These are phyloP conservation scores for Ophiostoma sp. DNA, from an alignment of 2,329 filamentous ascomycete species.

Conservation along the genomic window DNA sequence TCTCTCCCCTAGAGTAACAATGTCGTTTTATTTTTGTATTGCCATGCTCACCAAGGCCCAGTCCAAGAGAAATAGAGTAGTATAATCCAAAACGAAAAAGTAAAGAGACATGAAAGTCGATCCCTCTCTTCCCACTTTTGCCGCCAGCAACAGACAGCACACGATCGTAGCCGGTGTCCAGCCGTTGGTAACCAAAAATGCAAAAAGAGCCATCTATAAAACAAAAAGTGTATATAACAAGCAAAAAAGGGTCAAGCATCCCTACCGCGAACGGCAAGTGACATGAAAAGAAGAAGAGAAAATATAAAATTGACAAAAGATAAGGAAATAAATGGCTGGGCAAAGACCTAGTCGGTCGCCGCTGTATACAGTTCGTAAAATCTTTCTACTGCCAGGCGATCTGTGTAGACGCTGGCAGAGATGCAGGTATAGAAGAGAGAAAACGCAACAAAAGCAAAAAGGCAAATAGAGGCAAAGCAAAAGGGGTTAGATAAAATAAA, in stretches of 20 bases:
- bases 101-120: background rate
- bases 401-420: background rate
- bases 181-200: slow-evolving; percentile 15
- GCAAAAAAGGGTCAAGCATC: slow-evolving; percentile 14
- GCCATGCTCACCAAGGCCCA: slow-evolving; percentile 21
- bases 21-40: slow-evolving; percentile 16
- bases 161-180: background rate
- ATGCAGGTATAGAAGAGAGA: slow-evolving; percentile 14
- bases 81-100: slow-evolving; percentile 22
- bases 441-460: slow-evolving; percentile 13
- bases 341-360: slow-evolving; percentile 11
- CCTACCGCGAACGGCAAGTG: slow-evolving; percentile 23
- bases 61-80: slow-evolving; percentile 22
- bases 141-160: slow-evolving; percentile 16
- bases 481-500: slow-evolving; percentile 18
- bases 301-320: slow-evolving; percentile 9
- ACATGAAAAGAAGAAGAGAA: slow-evolving; percentile 23
- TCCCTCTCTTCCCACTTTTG: slow-evolving; percentile 10
- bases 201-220: slow-evolving; percentile 25
- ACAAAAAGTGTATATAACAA: slow-evolving; percentile 18
- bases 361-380: slow-evolving; percentile 25
- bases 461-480: slow-evolving; percentile 21
- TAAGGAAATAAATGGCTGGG: slow-evolving; percentile 23
- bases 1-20: slow-evolving; percentile 10
- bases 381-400: slow-evolving; percentile 10